Evolutionary conservation across 2,329 filamentous ascomycete genomes (phyloP).

Genomic region (Penicillium sp.): DNA sequence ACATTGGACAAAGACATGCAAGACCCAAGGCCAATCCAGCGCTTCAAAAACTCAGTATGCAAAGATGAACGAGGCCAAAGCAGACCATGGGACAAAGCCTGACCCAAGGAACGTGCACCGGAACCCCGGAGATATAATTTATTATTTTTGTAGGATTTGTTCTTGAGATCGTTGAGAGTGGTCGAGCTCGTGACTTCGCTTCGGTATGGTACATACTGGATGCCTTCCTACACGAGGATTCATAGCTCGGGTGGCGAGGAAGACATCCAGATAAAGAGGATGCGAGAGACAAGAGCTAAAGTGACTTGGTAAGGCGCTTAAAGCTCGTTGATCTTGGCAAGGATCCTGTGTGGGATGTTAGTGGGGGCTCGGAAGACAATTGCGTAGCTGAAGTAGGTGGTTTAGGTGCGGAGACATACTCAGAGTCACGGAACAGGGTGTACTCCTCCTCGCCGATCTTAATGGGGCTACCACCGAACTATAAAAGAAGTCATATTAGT

Average conservation of each 20-base stretch:
- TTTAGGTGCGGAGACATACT: constrained; percentile 64
- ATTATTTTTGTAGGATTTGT: constrained; percentile 23
- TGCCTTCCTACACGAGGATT: constrained; percentile 12
- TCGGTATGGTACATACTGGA: constrained; percentile 35
- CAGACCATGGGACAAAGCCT: not conserved
- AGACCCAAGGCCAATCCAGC: constrained; percentile 30
- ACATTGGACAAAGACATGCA: constrained; percentile 36
- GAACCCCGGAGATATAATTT: constrained; percentile 10
- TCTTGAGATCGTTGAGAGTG: constrained; percentile 23
- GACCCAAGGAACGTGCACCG: constrained; percentile 1
- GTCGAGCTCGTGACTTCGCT: constrained; percentile 32
- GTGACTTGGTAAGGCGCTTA: constrained; percentile 51
- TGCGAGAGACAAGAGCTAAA: constrained; percentile 18
- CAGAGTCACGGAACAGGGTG: constrained; percentile 93
- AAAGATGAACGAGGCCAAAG: constrained; percentile 12
- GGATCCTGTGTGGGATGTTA: constrained; percentile 63
- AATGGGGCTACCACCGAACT: constrained; percentile 92
- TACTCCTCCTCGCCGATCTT: constrained; percentile 98
- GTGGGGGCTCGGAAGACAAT: not conserved
- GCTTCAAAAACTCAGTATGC: constrained; percentile 31
- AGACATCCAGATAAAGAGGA: constrained; percentile 15
- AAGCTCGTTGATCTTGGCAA: constrained; percentile 95
- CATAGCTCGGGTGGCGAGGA: constrained; percentile 11
- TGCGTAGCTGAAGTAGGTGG: not conserved
- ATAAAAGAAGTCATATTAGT: constrained; percentile 24